Percentiles rank a stretch among this genome's conserved stretches.
These are phyloP conservation scores for Multifurca ochricompacta DNA, from an alignment of 768 basidiomycete genomes.

Conservation along the genomic window DNA sequence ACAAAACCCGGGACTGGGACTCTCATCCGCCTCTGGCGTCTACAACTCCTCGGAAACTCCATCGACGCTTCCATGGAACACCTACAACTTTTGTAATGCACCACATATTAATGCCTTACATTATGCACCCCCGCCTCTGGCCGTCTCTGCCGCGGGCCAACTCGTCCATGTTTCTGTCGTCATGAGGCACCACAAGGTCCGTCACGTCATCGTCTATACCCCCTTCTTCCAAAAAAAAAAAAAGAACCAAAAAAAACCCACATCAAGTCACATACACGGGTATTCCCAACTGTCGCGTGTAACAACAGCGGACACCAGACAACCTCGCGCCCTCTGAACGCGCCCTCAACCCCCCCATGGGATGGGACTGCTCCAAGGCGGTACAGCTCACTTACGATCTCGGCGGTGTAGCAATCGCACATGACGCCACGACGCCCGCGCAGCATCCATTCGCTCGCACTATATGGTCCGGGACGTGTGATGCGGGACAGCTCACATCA, in stretches of 20 bases:
- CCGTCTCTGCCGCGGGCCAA: constrained; percentile 23
- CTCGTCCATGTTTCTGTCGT: constrained; percentile 37
- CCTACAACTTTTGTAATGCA: constrained; percentile 48
- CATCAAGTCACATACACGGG: too few relatives aligned
- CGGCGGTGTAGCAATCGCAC: constrained; percentile 32
- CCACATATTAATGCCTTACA: constrained; percentile 37
- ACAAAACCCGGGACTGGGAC: not conserved
- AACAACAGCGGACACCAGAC: constrained; percentile 43
- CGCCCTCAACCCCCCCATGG: constrained; percentile 30
- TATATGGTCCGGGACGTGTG: constrained; percentile 44
- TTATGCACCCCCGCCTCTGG: constrained; percentile 29
- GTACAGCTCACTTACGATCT: constrained; percentile 34
- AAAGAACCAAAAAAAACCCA: not conserved
- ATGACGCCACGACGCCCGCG: constrained; percentile 32
- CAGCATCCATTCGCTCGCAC: constrained; percentile 38
- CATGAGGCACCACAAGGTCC: constrained; percentile 43
- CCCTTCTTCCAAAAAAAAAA: too few relatives aligned
- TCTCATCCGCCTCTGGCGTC: constrained; percentile 28
- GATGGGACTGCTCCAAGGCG: constrained; percentile 37
- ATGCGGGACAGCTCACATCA: constrained; percentile 39
- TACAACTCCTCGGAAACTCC: constrained; percentile 41
- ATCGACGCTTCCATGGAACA: constrained; percentile 36
- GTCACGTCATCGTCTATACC: not conserved
- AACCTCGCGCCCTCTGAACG: constrained; percentile 40
- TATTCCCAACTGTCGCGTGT: too few relatives aligned